Conservation (phyloP, 2,329 filamentous ascomycete species). For the Rutstroemia sp. region DNA sequence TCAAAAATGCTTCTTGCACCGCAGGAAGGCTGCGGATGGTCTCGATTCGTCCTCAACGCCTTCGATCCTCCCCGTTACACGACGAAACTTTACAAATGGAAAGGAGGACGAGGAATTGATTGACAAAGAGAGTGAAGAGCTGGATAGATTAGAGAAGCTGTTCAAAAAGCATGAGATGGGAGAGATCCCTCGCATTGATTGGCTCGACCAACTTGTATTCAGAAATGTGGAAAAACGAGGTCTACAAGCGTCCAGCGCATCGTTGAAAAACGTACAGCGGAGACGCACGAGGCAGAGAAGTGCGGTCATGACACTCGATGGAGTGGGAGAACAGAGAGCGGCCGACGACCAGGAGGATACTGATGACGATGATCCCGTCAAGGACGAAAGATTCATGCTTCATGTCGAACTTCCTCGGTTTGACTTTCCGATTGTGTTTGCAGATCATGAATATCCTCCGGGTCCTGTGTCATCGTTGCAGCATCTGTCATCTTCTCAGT, state of each 20-base stretch:
- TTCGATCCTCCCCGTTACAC: constrained; percentile 51
- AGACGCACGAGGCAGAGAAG: constrained; percentile 31
- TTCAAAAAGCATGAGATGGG: constrained; percentile 99
- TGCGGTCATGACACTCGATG: constrained; percentile 30
- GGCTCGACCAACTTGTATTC: constrained; percentile 93
- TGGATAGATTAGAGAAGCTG: constrained; percentile 80
- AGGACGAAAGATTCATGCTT: constrained; percentile 64
- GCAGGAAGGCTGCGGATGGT: constrained; percentile 78
- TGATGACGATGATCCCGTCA: constrained; percentile 25
- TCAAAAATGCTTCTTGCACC: constrained; percentile 83
- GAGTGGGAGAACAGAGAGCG: constrained; percentile 19
- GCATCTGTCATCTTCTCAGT: constrained; percentile 53
- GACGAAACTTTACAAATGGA: constrained; percentile 43
- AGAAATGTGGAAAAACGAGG: constrained; percentile 77
- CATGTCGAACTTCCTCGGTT: constrained; percentile 91
- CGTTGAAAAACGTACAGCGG: constrained; percentile 50
- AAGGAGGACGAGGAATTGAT: constrained; percentile 37
- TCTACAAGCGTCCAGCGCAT: constrained; percentile 54
- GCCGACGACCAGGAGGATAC: constrained; percentile 35
- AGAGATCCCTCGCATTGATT: constrained; percentile 85
- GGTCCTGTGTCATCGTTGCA: constrained; percentile 74
- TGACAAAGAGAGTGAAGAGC: constrained; percentile 72
- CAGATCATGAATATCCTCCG: constrained; percentile 84
- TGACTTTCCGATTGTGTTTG: constrained; percentile 92
- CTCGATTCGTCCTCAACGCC: constrained; percentile 75